These are phyloP conservation scores for Tirmania nivea DNA, from an alignment of 495 filamentous ascomycete genomes.

Conservation along the genomic window DNA sequence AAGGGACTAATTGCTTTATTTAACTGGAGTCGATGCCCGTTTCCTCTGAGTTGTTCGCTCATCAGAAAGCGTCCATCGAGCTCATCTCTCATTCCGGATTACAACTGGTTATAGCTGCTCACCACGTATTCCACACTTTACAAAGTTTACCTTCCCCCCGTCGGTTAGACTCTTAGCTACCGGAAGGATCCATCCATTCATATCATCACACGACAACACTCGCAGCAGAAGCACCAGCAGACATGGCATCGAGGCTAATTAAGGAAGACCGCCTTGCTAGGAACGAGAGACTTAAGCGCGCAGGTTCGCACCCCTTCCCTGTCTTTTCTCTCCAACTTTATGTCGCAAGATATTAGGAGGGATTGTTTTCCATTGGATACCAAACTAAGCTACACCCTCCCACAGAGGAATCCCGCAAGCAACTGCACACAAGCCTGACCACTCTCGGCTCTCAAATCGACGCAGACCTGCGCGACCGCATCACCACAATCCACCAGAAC, in stretches of 20 bases:
- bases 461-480: constrained; percentile 47
- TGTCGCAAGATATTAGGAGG: background rate
- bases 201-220: too few relatives aligned
- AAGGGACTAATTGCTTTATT: too few relatives aligned
- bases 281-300: constrained; percentile 19
- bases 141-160: too few relatives aligned
- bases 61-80: too few relatives aligned
- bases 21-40: too few relatives aligned
- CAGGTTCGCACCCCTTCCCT: constrained; percentile 10
- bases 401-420: constrained; percentile 16
- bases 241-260: constrained; percentile 20
- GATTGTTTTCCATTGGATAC: too few relatives aligned
- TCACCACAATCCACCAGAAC: constrained; percentile 54
- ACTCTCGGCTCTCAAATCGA: constrained; percentile 41
- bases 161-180: too few relatives aligned
- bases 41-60: too few relatives aligned
- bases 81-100: too few relatives aligned
- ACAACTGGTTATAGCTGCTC: too few relatives aligned
- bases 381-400: background rate
- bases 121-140: too few relatives aligned
- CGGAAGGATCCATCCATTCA: too few relatives aligned
- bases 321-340: constrained; percentile 2
- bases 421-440: constrained; percentile 14
- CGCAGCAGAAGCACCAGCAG: background rate
- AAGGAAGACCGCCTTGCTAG: constrained; percentile 18